Percentiles rank a stretch among this genome's conserved stretches.
phyloP scores from a whole-genome alignment of 2,329 filamentous ascomycete species.

The Rhynchosporium graminicola region DNA sequence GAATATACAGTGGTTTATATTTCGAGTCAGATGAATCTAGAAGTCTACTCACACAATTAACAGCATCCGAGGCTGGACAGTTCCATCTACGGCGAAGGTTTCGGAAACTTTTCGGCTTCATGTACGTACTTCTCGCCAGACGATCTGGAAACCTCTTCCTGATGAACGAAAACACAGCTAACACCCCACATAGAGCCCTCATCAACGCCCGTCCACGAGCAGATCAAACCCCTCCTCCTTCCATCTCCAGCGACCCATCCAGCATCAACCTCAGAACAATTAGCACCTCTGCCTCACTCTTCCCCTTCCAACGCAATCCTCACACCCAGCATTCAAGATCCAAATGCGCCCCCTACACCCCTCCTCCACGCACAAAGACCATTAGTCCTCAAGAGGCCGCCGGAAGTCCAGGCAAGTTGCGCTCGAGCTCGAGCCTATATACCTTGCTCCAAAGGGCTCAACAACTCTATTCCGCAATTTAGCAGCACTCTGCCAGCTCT shows the following conservation, averaged over 20 bases:
- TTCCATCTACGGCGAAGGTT: no score
- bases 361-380: neutral
- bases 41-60: no score
- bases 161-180: neutral
- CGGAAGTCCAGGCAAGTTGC: no score
- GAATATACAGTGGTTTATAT: no score
- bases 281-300: neutral
- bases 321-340: neutral
- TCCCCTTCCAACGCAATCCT: neutral
- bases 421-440: neutral
- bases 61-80: no score
- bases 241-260: neutral
- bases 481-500: slow-evolving; percentile 8
- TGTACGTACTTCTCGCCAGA: neutral
- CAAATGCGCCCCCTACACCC: neutral
- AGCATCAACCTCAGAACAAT: neutral
- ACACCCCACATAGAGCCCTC: neutral
- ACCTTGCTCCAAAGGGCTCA: slow-evolving; percentile 15
- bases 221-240: neutral
- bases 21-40: no score
- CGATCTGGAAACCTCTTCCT: neutral
- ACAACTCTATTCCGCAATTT: neutral
- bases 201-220: neutral
- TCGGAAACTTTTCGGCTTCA: neutral
- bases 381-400: no score